Base-by-base conservation (phyloP, 106 monocot species). In the Dendrobium huoshanense region DNA sequence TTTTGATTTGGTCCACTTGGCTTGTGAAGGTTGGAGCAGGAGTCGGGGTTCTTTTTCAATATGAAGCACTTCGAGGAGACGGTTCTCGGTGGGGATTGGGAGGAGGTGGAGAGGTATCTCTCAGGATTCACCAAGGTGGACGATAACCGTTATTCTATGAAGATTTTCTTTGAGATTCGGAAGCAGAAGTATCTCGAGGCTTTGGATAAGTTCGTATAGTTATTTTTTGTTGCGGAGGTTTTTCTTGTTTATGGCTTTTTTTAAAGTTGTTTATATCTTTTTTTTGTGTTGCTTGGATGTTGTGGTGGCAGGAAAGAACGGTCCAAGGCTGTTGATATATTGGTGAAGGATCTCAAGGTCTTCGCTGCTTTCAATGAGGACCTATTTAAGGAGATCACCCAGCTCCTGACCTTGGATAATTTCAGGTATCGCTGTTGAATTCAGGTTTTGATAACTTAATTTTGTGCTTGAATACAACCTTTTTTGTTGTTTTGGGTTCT, bases 121-220 rank as follows among this genome's bases (percentile, higher is more conserved):
- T 85, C 82, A 27, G 91, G 88, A 6, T 91, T 91, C 49, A 91
- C 88, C 0, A 86, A 91, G 80, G 86, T 88, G 47, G 91, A 91
- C 43, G 87, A 90, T 22, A 87, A 90, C 67, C 82, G 85, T 10
- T 87, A 85, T 47, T 90, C 87, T n/a, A 90, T 90, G 89, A 90
- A 87, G 79, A 87, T 90, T 33, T 90, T 90, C 79, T 90, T 87
- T 68, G 85, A 90, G 82, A 90, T 90, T 65, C 77, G 87, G 70
- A 87, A 85, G 80, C 89, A 90, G 75, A 87, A 90, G 85, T 90
- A 90, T 79, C 85, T 90, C 27, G 89, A 90, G 78, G 89, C 89
- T 48, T 80, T 90, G 8, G 89, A 90, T 33, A 87, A 82, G 89
- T 90, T 24, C 1, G 74, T 19, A 29, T 40, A 37, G 33, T 70